These are phyloP conservation scores for Forsythia viridissima DNA, from an alignment of 257 asterid genomes.

Conservation along the genomic window DNA sequence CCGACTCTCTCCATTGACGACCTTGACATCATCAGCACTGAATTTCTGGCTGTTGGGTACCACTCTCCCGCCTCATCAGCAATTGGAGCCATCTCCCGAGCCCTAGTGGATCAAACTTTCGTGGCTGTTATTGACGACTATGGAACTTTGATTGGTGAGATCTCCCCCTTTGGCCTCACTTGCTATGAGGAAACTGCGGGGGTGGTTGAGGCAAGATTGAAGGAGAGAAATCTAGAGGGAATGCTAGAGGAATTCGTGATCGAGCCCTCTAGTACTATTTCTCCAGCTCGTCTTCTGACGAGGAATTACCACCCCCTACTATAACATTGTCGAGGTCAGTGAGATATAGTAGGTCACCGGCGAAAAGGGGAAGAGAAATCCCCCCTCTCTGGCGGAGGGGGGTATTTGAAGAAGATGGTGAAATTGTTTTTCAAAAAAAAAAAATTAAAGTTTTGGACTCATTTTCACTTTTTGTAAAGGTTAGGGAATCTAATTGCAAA, in stretches of 20 bases:
- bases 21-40: constrained; percentile 55
- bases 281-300: constrained; percentile 50
- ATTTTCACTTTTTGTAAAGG: too few relatives aligned
- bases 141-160: constrained; percentile 62
- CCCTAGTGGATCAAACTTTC: constrained; percentile 61
- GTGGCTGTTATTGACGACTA: constrained; percentile 70
- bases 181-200: constrained; percentile 61
- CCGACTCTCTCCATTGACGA: constrained; percentile 58
- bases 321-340: constrained; percentile 28
- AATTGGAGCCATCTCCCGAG: constrained; percentile 37
- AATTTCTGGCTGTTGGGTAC: constrained; percentile 39
- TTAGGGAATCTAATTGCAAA: too few relatives aligned
- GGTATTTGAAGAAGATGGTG: too few relatives aligned
- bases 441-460: too few relatives aligned
- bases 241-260: constrained; percentile 53
- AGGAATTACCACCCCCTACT: constrained; percentile 48
- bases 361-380: too few relatives aligned
- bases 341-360: constrained; percentile 32
- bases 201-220: constrained; percentile 53
- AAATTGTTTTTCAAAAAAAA: too few relatives aligned
- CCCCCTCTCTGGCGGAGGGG: too few relatives aligned
- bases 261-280: background rate
- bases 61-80: constrained; percentile 54
- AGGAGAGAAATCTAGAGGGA: constrained; percentile 54
- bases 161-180: constrained; percentile 59